Percentiles rank a stretch among this genome's conserved stretches.
These are phyloP conservation scores for Camellia oleifera DNA, from an alignment of 179 eudicot genomes.

Conservation along the genomic window DNA sequence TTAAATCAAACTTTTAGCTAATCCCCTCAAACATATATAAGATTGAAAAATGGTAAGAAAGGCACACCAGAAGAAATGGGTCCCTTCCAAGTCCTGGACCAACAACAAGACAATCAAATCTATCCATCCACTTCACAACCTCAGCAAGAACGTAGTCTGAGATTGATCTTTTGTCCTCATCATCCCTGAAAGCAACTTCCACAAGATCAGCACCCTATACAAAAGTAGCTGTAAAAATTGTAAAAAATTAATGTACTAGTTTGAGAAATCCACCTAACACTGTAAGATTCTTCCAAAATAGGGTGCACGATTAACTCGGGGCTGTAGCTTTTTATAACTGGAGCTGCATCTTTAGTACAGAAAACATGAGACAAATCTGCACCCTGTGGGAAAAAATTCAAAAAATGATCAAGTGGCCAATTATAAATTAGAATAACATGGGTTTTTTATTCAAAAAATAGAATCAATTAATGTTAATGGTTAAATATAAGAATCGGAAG, in stretches of 20 bases:
- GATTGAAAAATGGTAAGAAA: slow-evolving; percentile 9
- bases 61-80: slow-evolving; percentile 84
- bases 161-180: slow-evolving; percentile 58
- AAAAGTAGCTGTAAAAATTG: not conserved
- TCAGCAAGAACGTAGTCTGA: slow-evolving; percentile 65
- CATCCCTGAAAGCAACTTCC: slow-evolving; percentile 50
- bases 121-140: slow-evolving; percentile 86
- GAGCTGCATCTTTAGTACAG: slow-evolving; percentile 97
- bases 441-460: not conserved
- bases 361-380: slow-evolving; percentile 97
- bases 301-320: slow-evolving; percentile 99
- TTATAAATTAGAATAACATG: not conserved
- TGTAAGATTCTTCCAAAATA: slow-evolving; percentile 86
- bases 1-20: not conserved
- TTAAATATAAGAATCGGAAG: not conserved
- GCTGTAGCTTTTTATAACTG: slow-evolving; percentile 90
- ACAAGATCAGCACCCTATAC: slow-evolving; percentile 9
- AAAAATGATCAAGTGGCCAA: not conserved
- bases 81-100: slow-evolving; percentile 99
- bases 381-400: slow-evolving; percentile 45
- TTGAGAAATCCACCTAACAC: slow-evolving; percentile 50
- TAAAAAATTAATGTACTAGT: not conserved
- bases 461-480: not conserved
- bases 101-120: slow-evolving; percentile 94
- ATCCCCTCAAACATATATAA: not conserved